A percentile compares a stretch with the other conserved stretches of the same genome.
phyloP scores from a whole-genome alignment of 1,284 basidiomycete genomes.

The Schizophyllum amplum region DNA sequence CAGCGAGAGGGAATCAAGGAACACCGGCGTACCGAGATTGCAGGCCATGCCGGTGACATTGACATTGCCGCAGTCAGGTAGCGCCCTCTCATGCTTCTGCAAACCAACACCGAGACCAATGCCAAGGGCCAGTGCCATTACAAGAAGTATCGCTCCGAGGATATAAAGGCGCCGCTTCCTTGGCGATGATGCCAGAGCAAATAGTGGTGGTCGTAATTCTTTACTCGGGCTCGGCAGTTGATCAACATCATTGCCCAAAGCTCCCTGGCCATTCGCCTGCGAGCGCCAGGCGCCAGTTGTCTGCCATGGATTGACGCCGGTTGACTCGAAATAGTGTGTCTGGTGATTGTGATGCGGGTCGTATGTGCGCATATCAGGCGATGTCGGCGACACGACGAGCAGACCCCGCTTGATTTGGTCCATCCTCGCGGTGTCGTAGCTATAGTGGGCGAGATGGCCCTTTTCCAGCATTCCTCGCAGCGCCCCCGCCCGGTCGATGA shows the following conservation, averaged over 20 bases:
- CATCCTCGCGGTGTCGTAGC: constrained; percentile 10
- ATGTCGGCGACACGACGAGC: neutral
- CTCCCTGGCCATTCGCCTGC: neutral
- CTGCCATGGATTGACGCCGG: neutral
- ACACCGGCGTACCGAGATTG: constrained; percentile 44
- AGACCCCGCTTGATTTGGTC: neutral
- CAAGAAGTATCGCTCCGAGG: constrained; percentile 23
- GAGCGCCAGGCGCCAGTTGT: neutral
- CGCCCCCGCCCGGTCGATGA: constrained; percentile 42
- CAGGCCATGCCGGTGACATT: constrained; percentile 42
- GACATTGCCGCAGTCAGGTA: constrained; percentile 25
- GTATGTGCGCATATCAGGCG: neutral
- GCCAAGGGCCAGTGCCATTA: constrained; percentile 30
- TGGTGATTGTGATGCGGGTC: neutral
- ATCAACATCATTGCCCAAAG: neutral
- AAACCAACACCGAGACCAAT: constrained; percentile 32
- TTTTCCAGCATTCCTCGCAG: constrained; percentile 42
- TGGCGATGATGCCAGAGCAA: constrained; percentile 6
- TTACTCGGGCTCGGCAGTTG: constrained; percentile 1
- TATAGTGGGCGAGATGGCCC: constrained; percentile 42
- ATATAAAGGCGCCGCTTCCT: constrained; percentile 24
- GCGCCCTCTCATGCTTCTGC: constrained; percentile 19
- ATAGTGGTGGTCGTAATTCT: neutral
- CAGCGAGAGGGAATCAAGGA: neutral
- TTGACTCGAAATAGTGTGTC: neutral